Conservation (phyloP, 768 basidiomycete species). For the Suillus decipiens region DNA sequence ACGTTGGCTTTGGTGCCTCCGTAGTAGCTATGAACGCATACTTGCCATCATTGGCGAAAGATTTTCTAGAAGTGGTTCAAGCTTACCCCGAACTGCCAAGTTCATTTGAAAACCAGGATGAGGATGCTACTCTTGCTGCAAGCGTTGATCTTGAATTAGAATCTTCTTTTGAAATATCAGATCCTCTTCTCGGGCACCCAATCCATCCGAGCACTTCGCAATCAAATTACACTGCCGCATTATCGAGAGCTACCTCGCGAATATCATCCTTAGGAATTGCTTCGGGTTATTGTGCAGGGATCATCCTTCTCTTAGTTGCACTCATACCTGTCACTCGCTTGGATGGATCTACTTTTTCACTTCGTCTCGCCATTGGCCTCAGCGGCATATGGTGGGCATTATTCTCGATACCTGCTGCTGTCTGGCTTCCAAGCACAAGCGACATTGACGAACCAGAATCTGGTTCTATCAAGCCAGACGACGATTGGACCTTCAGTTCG, state of each 20-base stretch:
- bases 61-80: constrained; percentile 57
- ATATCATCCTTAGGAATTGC: constrained; percentile 88
- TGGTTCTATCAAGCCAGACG: constrained; percentile 19
- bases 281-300: constrained; percentile 83
- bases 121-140: constrained; percentile 15
- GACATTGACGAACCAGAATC: constrained; percentile 10
- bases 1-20: constrained; percentile 84
- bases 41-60: constrained; percentile 71
- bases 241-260: constrained; percentile 76
- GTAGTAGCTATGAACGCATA: constrained; percentile 92
- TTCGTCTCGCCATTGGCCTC: constrained; percentile 81
- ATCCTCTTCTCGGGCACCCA: constrained; percentile 38
- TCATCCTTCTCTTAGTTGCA: constrained; percentile 69
- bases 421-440: constrained; percentile 62
- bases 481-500: constrained; percentile 44
- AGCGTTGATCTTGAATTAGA: constrained; percentile 21
- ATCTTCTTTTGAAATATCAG: constrained; percentile 30
- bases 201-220: constrained; percentile 28
- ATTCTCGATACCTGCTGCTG: constrained; percentile 75
- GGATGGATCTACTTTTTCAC: constrained; percentile 74
- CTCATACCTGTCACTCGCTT: constrained; percentile 75
- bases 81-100: constrained; percentile 34
- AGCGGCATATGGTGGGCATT: constrained; percentile 90
- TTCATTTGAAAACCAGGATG: constrained; percentile 17
- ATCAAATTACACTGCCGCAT: constrained; percentile 50